Evolutionary conservation across 164 flowering plant genomes (phyloP).

Genomic region (Macadamia integrifolia): DNA sequence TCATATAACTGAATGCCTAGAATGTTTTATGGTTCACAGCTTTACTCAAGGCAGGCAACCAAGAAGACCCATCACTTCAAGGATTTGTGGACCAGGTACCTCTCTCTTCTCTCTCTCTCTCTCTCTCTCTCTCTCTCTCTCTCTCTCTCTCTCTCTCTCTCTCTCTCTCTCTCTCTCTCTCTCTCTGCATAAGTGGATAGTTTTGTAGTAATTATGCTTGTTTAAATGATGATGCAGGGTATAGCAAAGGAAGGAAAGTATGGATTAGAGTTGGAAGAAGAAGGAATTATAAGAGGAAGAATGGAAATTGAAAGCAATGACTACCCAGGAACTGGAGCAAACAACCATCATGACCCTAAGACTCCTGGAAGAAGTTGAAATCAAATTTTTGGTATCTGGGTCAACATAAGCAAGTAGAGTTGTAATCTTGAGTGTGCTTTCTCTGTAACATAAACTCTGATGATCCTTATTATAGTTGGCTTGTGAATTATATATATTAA

Average conservation of each 20-base stretch:
- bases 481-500: too few species aligned
- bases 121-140: not conserved
- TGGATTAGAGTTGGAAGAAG: not conserved
- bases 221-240: not conserved
- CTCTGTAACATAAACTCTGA: too few species aligned
- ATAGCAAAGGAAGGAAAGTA: not conserved
- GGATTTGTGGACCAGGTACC: slow-evolving; percentile 21
- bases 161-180: too few species aligned
- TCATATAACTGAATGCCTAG: not conserved
- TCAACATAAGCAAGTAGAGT: not conserved
- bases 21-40: slow-evolving; percentile 18
- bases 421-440: not conserved
- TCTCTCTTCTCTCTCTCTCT: not conserved
- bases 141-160: not conserved
- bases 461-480: too few species aligned
- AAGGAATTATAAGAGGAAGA: slow-evolving; percentile 17
- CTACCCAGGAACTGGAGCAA: slow-evolving; percentile 42
- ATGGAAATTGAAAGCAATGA: slow-evolving; percentile 27
- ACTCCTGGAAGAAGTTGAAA: slow-evolving; percentile 22
- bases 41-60: slow-evolving; percentile 17
- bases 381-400: not conserved
- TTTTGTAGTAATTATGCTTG: not conserved
- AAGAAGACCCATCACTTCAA: slow-evolving; percentile 16
- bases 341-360: slow-evolving; percentile 36
- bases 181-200: not conserved